These are phyloP conservation scores for Dissoconium aciculare DNA, from an alignment of 2,329 filamentous ascomycete genomes.

Conservation along the genomic window DNA sequence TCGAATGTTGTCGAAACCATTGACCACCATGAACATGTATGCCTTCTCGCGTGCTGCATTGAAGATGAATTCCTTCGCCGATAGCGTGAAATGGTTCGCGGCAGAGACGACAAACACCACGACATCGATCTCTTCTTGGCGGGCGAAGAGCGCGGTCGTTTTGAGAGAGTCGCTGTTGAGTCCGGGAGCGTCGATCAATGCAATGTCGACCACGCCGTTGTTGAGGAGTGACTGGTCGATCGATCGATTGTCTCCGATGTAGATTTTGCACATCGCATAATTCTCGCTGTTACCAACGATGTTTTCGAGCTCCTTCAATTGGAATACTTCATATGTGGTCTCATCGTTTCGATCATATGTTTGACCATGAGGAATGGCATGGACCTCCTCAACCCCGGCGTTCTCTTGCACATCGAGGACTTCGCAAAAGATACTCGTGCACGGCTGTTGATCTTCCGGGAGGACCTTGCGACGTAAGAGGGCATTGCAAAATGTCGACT, in stretches of 20 bases:
- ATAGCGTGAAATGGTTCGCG: slow-evolving; percentile 93
- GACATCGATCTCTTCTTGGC: slow-evolving; percentile 96
- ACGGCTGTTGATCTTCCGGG: slow-evolving; percentile 94
- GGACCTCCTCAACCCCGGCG: slow-evolving; percentile 80
- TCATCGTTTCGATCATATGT: slow-evolving; percentile 82
- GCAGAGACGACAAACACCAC: slow-evolving; percentile 97
- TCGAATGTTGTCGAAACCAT: slow-evolving; percentile 85
- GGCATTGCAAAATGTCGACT: slow-evolving; percentile 99
- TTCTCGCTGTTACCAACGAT: slow-evolving; percentile 78
- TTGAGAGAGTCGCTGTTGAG: slow-evolving; percentile 93
- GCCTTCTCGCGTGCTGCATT: slow-evolving; percentile 93
- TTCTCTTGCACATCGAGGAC: slow-evolving; percentile 89
- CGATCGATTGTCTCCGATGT: slow-evolving; percentile 74
- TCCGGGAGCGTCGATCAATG: slow-evolving; percentile 88
- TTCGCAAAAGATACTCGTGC: slow-evolving; percentile 96
- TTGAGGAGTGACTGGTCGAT: slow-evolving; percentile 91
- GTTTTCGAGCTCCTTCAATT: slow-evolving; percentile 62
- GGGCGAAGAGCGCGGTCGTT: slow-evolving; percentile 90
- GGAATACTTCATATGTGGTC: slow-evolving; percentile 80
- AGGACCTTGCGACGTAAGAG: slow-evolving; percentile 79
- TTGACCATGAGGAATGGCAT: slow-evolving; percentile 72
- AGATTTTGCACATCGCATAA: slow-evolving; percentile 93
- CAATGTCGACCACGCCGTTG: slow-evolving; percentile 96
- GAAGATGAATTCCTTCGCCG: slow-evolving; percentile 94
- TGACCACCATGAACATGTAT: slow-evolving; percentile 98